Conservation (phyloP, 2,329 filamentous ascomycete genomes). For the Trichoderma polysporum region DNA sequence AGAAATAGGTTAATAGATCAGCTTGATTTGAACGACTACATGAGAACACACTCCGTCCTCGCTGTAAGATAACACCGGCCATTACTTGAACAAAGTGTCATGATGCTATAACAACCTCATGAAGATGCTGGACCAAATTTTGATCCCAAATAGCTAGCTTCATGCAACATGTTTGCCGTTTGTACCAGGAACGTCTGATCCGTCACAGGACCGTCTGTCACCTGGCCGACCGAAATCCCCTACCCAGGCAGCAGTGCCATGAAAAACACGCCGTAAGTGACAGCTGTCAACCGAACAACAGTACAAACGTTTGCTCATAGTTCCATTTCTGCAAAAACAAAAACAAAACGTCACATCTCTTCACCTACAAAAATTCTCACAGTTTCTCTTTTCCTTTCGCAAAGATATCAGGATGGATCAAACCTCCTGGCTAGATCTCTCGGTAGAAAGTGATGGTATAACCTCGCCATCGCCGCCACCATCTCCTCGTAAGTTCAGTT, state of each 20-base stretch:
- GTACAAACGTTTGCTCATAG: background rate
- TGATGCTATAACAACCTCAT: background rate
- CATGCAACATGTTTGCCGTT: background rate
- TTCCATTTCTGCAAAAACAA: background rate
- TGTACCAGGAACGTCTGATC: background rate
- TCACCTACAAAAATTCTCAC: background rate
- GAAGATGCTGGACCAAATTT: background rate
- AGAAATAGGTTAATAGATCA: background rate
- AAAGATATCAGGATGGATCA: background rate
- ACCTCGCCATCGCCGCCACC: slow-evolving; percentile 1
- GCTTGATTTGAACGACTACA: background rate
- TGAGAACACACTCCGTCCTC: background rate
- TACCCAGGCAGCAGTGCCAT: background rate
- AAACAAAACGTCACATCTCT: background rate
- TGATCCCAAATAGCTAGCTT: background rate
- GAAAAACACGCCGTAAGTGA: background rate
- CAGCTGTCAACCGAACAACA: background rate
- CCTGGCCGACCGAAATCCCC: background rate
- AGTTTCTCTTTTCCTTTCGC: background rate
- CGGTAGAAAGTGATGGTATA: background rate
- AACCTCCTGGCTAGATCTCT: slow-evolving; percentile 4
- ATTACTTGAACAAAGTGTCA: too few species aligned
- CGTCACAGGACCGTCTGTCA: background rate
- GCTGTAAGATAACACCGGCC: background rate
- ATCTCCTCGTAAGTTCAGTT: slow-evolving; percentile 1